phyloP scores from a whole-genome alignment of 768 basidiomycete genomes.

The Gelatoporia subvermispora region DNA sequence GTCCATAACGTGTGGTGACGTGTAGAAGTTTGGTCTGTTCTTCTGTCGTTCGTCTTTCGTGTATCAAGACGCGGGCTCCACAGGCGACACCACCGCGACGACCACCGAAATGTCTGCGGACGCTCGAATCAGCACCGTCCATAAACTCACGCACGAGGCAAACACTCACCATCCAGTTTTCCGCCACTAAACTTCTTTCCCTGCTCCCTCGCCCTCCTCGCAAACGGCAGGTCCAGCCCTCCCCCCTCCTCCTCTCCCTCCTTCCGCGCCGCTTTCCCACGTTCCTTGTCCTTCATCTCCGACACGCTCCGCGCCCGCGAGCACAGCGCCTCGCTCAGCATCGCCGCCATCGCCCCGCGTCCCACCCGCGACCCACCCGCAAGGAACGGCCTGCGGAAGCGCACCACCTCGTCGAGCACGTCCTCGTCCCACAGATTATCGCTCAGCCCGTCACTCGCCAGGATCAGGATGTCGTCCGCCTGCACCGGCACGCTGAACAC shows the following conservation, averaged over 20 bases:
- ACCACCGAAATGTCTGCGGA: slow-evolving; percentile 60
- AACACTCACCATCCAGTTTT: slow-evolving; percentile 72
- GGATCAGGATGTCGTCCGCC: slow-evolving; percentile 71
- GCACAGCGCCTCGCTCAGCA: slow-evolving; percentile 77
- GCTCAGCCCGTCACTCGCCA: slow-evolving; percentile 76
- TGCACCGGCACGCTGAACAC: slow-evolving; percentile 65
- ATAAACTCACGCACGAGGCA: not conserved
- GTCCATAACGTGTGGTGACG: too few species aligned
- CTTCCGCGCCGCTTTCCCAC: slow-evolving; percentile 20
- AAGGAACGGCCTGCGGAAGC: slow-evolving; percentile 43
- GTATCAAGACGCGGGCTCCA: slow-evolving; percentile 8
- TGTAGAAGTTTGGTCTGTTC: too few species aligned
- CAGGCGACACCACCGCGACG: slow-evolving; percentile 59
- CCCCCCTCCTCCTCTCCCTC: slow-evolving; percentile 11
- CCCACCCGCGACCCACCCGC: slow-evolving; percentile 15
- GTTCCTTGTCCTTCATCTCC: slow-evolving; percentile 27
- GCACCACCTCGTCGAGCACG: slow-evolving; percentile 72
- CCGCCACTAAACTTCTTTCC: slow-evolving; percentile 74
- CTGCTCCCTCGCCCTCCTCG: slow-evolving; percentile 67
- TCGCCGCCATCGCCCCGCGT: slow-evolving; percentile 55
- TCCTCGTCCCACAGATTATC: slow-evolving; percentile 91
- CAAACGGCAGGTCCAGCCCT: slow-evolving; percentile 73
- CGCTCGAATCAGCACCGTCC: not conserved
- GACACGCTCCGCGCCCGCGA: slow-evolving; percentile 70
- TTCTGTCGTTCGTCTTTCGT: too few species aligned